These are phyloP conservation scores for Blechomonas ayalai DNA, from an alignment of 208 protist species.

Conservation along the genomic window DNA sequence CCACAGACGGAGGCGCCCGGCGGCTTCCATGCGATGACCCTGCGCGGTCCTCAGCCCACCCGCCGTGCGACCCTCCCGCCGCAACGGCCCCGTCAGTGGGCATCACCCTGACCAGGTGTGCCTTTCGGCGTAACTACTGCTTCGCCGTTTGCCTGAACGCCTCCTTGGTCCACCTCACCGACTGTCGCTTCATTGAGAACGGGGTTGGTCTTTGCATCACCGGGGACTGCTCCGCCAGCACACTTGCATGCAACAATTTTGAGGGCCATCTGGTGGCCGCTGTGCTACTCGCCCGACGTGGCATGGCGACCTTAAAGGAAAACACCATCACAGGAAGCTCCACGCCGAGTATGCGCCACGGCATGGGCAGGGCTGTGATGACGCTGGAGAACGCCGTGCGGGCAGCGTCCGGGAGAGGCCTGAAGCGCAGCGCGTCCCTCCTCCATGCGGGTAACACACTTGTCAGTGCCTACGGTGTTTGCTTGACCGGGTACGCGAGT, in stretches of 20 bases:
- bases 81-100: background rate
- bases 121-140: slow-evolving; percentile 8
- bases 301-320: background rate
- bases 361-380: background rate
- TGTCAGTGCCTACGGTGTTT: slow-evolving; percentile 19
- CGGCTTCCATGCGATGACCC: background rate
- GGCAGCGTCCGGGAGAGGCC: no score
- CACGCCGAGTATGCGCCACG: background rate
- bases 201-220: slow-evolving; percentile 3
- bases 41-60: background rate
- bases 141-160: slow-evolving; percentile 6
- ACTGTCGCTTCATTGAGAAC: slow-evolving; percentile 8
- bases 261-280: slow-evolving; percentile 1
- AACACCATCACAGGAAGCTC: slow-evolving; percentile 7
- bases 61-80: background rate
- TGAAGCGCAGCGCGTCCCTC: slow-evolving; percentile 1
- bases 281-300: background rate
- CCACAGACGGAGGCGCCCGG: background rate
- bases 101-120: slow-evolving; percentile 1
- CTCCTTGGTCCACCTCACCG: slow-evolving; percentile 1
- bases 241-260: slow-evolving; percentile 1
- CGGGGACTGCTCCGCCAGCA: background rate
- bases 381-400: no score
- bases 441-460: background rate
- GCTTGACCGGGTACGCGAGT: slow-evolving; percentile 10